Evolutionary conservation across 1,284 basidiomycete species (phyloP).

Genomic region (Apiotrichum laibachii): DNA sequence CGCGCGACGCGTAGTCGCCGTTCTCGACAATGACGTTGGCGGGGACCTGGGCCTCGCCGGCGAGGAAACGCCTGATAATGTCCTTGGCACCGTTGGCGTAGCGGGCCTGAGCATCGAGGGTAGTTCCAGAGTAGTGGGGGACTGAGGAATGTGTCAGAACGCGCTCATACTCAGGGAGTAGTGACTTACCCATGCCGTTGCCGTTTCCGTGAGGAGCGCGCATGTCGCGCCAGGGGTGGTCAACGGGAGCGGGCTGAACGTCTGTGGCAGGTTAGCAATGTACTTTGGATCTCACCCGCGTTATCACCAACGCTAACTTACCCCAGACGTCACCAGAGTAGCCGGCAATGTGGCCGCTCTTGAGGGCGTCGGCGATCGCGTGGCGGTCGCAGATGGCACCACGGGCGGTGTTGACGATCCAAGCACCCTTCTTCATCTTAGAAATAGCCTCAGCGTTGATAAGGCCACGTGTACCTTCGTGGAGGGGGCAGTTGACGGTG

Average conservation of each 20-base stretch:
- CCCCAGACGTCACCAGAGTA: slow-evolving; percentile 68
- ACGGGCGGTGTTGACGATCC: slow-evolving; percentile 90
- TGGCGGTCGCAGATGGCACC: slow-evolving; percentile 87
- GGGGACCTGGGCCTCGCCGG: slow-evolving; percentile 65
- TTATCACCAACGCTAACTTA: too few species aligned
- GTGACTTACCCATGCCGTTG: slow-evolving; percentile 62
- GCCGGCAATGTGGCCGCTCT: slow-evolving; percentile 70
- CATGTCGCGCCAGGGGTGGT: slow-evolving; percentile 82
- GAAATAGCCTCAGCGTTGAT: slow-evolving; percentile 78
- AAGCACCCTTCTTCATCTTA: slow-evolving; percentile 86
- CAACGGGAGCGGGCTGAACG: slow-evolving; percentile 76
- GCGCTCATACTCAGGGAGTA: too few species aligned
- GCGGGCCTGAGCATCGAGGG: slow-evolving; percentile 84
- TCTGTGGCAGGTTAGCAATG: slow-evolving; percentile 46
- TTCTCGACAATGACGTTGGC: slow-evolving; percentile 77
- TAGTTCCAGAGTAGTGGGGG: slow-evolving; percentile 77
- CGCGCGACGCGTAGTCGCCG: slow-evolving; percentile 42
- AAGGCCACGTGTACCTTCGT: slow-evolving; percentile 78
- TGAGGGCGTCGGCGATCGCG: slow-evolving; percentile 72
- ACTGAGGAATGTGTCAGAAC: neutral
- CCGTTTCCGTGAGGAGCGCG: slow-evolving; percentile 76
- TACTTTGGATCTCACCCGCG: too few species aligned
- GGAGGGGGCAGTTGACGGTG: slow-evolving; percentile 75
- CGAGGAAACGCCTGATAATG: slow-evolving; percentile 77
- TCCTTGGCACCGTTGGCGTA: slow-evolving; percentile 77